phyloP scores from a whole-genome alignment of 768 basidiomycete species.

The Agaricus subrufescens region DNA sequence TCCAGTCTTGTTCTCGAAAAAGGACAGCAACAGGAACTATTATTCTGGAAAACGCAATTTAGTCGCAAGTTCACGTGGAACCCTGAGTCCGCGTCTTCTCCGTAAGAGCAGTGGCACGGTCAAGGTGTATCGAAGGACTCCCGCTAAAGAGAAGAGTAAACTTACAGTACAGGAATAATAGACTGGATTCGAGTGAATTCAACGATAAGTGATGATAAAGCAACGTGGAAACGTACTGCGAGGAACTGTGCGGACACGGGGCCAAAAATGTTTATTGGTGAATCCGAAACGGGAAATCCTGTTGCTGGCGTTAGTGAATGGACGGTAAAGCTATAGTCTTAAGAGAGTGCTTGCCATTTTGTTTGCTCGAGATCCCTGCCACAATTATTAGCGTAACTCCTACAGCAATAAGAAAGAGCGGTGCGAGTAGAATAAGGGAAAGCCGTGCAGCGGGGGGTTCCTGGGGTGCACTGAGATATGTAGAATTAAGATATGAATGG shows the following conservation, averaged over 20 bases:
- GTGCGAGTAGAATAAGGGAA: constrained; percentile 31
- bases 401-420: constrained; percentile 38
- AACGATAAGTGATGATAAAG: not conserved
- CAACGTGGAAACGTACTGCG: constrained; percentile 26
- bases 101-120: not conserved
- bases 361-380: constrained; percentile 33
- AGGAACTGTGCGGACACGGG: constrained; percentile 43
- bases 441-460: constrained; percentile 30
- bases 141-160: not conserved
- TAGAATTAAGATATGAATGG: not conserved
- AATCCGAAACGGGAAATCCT: constrained; percentile 51
- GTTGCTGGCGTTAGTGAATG: not conserved
- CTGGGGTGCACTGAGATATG: constrained; percentile 13
- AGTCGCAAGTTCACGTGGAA: not conserved
- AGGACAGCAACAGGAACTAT: constrained; percentile 46
- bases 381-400: constrained; percentile 47
- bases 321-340: not conserved
- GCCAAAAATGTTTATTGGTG: constrained; percentile 43
- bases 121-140: not conserved
- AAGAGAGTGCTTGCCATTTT: constrained; percentile 30
- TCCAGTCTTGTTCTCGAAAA: constrained; percentile 51
- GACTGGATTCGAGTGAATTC: constrained; percentile 31
- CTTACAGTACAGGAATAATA: constrained; percentile 52
- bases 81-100: not conserved
- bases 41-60: constrained; percentile 22